These are phyloP conservation scores for Pelargonium fulgidum DNA, from an alignment of 441 rosid genomes.

Conservation along the genomic window DNA sequence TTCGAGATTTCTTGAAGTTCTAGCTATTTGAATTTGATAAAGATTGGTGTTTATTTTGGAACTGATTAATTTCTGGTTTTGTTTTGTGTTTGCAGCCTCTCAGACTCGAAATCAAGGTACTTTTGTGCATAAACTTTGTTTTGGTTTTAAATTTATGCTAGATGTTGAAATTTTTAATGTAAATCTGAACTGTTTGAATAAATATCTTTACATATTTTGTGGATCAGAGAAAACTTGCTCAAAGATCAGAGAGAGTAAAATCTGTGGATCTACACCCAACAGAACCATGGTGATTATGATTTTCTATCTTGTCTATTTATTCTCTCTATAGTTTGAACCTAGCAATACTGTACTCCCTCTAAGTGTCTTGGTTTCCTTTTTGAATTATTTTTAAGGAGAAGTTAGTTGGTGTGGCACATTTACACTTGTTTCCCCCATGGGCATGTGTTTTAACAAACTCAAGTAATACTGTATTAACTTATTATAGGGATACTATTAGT, in stretches of 20 bases:
- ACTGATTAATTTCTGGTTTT: conserved; percentile 19
- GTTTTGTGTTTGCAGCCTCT: conserved; percentile 49
- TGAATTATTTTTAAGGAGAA: no score
- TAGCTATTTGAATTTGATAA: conserved; percentile 13
- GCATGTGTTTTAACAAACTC: no score
- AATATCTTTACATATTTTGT: conserved; percentile 16
- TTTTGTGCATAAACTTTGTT: conserved; percentile 11
- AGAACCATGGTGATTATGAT: conserved; percentile 61
- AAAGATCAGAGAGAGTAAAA: conserved; percentile 79
- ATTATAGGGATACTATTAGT: no score
- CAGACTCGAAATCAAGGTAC: conserved; percentile 62
- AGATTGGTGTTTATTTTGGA: conserved; percentile 20
- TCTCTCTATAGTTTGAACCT: no score
- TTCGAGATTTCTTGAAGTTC: conserved; percentile 10
- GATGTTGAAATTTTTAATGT: neutral
- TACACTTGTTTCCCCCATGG: no score
- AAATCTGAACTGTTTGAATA: conserved; percentile 8
- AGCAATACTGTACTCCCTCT: no score
- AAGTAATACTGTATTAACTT: no score
- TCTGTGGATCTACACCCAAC: conserved; percentile 85
- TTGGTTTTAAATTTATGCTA: conserved; percentile 6
- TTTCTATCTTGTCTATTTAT: no score
- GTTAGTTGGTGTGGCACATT: no score
- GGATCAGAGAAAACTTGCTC: conserved; percentile 63
- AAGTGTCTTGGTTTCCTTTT: conserved; percentile 10